Evolutionary conservation across 2,329 filamentous ascomycete species (phyloP).

Genomic region (Xylaria sp.): DNA sequence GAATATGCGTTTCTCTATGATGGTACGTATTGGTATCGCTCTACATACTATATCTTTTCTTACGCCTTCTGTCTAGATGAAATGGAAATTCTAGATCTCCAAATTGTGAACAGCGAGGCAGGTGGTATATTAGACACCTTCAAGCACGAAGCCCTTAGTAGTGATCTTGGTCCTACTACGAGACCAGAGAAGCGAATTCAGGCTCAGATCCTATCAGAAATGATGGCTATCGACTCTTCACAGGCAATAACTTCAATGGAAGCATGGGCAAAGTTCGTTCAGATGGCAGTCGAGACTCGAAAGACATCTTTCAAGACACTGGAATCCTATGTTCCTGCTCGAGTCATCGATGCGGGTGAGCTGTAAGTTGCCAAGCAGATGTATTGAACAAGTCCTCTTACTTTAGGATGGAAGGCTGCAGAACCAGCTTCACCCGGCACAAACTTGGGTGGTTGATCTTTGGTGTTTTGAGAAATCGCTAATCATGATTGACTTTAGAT

Average conservation of each 20-base stretch:
- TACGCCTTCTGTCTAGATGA: background rate
- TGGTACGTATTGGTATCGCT: slow-evolving; percentile 28
- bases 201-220: slow-evolving; percentile 35
- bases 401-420: too few species aligned
- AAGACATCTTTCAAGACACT: slow-evolving; percentile 37
- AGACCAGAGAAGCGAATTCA: slow-evolving; percentile 10
- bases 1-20: slow-evolving; percentile 55
- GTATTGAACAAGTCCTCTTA: background rate
- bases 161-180: background rate
- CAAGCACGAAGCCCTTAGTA: background rate
- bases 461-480: background rate
- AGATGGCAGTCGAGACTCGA: slow-evolving; percentile 24
- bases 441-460: background rate
- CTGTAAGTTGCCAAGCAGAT: slow-evolving; percentile 32
- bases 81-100: slow-evolving; percentile 36
- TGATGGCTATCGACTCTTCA: slow-evolving; percentile 44
- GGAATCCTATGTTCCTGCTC: slow-evolving; percentile 44
- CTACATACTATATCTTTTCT: background rate
- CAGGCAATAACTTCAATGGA: slow-evolving; percentile 42
- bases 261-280: slow-evolving; percentile 41
- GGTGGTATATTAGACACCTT: background rate
- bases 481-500: background rate
- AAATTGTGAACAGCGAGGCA: background rate
- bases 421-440: too few species aligned
- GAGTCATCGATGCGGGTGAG: slow-evolving; percentile 43